Evolutionary conservation across 2,329 filamentous ascomycete species (phyloP), one percentile per base, ranked within the genome.

Genomic region (Fusarium sp.): DNA sequence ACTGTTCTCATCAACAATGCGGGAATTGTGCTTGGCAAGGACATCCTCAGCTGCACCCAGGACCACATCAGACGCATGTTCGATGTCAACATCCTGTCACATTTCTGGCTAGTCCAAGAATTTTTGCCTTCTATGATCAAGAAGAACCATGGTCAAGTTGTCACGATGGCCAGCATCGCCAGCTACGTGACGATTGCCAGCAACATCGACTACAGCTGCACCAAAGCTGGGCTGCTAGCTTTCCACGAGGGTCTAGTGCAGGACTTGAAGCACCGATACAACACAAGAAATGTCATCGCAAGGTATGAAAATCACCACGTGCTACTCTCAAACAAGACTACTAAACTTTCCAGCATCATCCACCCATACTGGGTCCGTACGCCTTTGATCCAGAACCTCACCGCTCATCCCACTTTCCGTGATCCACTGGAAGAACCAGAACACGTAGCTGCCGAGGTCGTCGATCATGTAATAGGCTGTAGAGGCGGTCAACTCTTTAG

Each of bases 121-220:
- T 92, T 92, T 78, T 79, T 93, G 1, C 91, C 91, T 0, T 74
- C 78, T 61, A 90, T 93, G 85, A 78, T 90, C 28, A 72, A 78
- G 13, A 72, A 74, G 5, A 88, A 92, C 78, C 90, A 93, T 78
- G 91, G 91, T 46, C 91, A 91, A 83, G 79, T 93, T 23, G 88
- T 93, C 31, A 92, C 88, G 1, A 85, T 93, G n/a, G 89, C 91
- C 12, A 89, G 86, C 8, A 81, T 88, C 36, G 89, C 90, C 0
- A 86, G 85, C 8, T 91, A 87, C 75, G 73, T 87, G 6, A 81
- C 85, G 2, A 84, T 87, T 0, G 87, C 90, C 2, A 83, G 83
- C 61, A 87, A 92, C 82, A 85, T 89, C 34, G 89, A 92, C 78
- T 93, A 93, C 78, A 82, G 83, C 2, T 83, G 87, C 6, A 86